Conservation (phyloP, 805 yeast species). For the Saturnispora galanensis region DNA sequence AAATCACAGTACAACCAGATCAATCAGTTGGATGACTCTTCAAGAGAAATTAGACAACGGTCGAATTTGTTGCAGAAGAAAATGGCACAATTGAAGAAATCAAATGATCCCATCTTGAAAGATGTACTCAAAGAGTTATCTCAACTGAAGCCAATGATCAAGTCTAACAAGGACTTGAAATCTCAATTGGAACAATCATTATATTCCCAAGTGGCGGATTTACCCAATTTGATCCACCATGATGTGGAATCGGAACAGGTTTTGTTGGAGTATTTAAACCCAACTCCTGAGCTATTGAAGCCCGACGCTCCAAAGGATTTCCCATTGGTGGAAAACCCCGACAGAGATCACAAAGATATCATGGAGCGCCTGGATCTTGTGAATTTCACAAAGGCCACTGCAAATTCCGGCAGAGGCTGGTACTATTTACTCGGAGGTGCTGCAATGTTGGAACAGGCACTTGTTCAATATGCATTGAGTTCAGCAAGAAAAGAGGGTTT, state of each 20-base stretch:
- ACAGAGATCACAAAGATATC: conserved; percentile 58
- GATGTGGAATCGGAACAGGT: conserved; percentile 35
- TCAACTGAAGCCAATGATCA: conserved; percentile 23
- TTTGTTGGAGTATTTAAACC: conserved; percentile 45
- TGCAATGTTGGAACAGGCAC: conserved; percentile 81
- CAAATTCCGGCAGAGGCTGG: conserved; percentile 78
- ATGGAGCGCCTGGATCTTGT: conserved; percentile 56
- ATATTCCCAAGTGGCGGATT: conserved; percentile 31
- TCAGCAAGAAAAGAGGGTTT: conserved; percentile 63
- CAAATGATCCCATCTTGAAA: conserved; percentile 7
- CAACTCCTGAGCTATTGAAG: conserved; percentile 20
- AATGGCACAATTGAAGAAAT: conserved; percentile 12
- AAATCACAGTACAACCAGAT: conserved; percentile 15
- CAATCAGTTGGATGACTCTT: conserved; percentile 7
- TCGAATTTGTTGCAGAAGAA: conserved; percentile 17
- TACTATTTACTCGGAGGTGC: conserved; percentile 79
- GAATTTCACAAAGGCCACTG: conserved; percentile 64
- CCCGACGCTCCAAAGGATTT: conserved; percentile 12
- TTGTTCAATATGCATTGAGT: conserved; percentile 66
- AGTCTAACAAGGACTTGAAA: conserved; percentile 19
- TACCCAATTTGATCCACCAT: conserved; percentile 56
- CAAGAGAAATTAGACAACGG: conserved; percentile 17
- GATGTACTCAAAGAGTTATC: conserved; percentile 15
- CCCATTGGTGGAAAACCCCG: conserved; percentile 11
- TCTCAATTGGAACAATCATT: conserved; percentile 30